Evolutionary conservation across 1,139 yeast genomes (phyloP).

Genomic region (Yamadazyma atmosphaerica): DNA sequence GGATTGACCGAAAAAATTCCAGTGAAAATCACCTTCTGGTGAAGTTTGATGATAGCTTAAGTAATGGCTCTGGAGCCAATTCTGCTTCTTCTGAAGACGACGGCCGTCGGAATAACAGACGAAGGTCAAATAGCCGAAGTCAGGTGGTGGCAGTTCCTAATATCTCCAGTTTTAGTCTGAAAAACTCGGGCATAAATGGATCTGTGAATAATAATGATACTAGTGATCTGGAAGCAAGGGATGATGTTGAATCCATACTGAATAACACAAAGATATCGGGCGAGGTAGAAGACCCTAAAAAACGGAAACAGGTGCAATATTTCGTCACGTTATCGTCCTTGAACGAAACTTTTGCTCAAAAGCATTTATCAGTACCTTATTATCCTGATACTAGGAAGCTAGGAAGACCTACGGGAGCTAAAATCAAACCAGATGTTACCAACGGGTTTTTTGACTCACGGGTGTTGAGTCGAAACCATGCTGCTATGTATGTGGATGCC

Average conservation of each 20-base stretch:
- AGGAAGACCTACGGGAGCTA: constrained; percentile 83
- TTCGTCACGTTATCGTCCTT: constrained; percentile 71
- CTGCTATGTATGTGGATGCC: constrained; percentile 80
- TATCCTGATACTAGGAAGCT: constrained; percentile 81
- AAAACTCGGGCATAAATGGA: neutral
- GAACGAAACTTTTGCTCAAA: constrained; percentile 80
- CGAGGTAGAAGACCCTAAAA: constrained; percentile 16
- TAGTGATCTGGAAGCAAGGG: neutral
- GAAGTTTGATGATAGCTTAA: neutral
- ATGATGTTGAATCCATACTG: neutral
- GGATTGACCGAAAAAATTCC: neutral
- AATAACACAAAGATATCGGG: neutral
- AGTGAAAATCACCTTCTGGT: neutral
- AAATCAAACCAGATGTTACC: constrained; percentile 69
- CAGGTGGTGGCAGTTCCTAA: constrained; percentile 17
- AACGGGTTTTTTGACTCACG: constrained; percentile 95
- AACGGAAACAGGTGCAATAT: constrained; percentile 38
- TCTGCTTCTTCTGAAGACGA: neutral
- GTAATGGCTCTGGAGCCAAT: neutral
- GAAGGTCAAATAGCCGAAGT: constrained; percentile 38
- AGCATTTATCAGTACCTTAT: constrained; percentile 75
- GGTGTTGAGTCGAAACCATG: constrained; percentile 91
- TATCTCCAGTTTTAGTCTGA: constrained; percentile 2
- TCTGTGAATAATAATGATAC: neutral
- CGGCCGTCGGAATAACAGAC: constrained; percentile 18